Evolutionary conservation across 1,284 basidiomycete genomes (phyloP).

Genomic region (Ceratobasidium sp.): DNA sequence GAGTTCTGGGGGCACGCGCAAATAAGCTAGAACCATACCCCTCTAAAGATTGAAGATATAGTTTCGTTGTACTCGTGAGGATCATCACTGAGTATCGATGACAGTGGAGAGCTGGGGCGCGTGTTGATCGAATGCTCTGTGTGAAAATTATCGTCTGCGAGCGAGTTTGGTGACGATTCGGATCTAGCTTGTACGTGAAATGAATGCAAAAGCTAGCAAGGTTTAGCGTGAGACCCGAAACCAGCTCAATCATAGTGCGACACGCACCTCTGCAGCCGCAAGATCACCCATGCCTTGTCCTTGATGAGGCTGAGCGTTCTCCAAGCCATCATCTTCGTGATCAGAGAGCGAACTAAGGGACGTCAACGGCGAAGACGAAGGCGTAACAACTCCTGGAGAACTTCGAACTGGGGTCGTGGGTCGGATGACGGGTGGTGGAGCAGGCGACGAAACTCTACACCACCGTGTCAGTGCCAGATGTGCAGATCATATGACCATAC

Average conservation of each 20-base stretch:
- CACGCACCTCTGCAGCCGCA: conserved; percentile 30
- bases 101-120: conserved; percentile 27
- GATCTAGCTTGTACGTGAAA: conserved; percentile 37
- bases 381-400: conserved; percentile 15
- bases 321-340: conserved; percentile 25
- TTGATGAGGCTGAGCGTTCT: conserved; percentile 9
- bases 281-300: conserved; percentile 27
- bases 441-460: conserved; percentile 49
- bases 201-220: conserved; percentile 30
- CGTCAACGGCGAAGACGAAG: conserved; percentile 69
- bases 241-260: neutral
- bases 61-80: conserved; percentile 21
- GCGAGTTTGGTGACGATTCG: conserved; percentile 31
- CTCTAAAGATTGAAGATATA: conserved; percentile 13
- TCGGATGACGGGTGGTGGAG: conserved; percentile 11
- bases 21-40: conserved; percentile 15
- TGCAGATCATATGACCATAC: neutral
- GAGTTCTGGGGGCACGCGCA: neutral
- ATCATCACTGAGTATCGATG: conserved; percentile 34
- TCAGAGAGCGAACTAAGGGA: conserved; percentile 69
- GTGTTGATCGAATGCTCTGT: conserved; percentile 31
- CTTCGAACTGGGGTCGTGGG: conserved; percentile 53
- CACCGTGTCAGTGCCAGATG: conserved; percentile 1
- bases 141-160: conserved; percentile 22
- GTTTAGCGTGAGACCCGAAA: neutral